phyloP scores from a whole-genome alignment of 768 basidiomycete species.

The Kwoniella dendrophila region DNA sequence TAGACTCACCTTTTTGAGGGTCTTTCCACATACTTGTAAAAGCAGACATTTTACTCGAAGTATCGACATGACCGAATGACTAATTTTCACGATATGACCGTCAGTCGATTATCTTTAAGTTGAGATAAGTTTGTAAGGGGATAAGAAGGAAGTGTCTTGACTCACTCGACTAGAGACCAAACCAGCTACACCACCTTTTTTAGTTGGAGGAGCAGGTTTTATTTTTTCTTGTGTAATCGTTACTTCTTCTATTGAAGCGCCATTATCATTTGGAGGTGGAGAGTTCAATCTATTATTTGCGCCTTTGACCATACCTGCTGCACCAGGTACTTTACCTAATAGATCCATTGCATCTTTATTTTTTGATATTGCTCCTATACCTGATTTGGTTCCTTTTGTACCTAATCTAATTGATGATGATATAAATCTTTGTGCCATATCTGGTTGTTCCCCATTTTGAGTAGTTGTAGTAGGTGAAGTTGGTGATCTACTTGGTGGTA shows the following conservation, averaged over 20 bases:
- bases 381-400: conserved; percentile 25
- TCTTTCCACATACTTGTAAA: conserved; percentile 46
- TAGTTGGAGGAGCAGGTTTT: conserved; percentile 28
- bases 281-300: conserved; percentile 31
- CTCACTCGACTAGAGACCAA: conserved; percentile 33
- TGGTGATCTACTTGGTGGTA: conserved; percentile 1
- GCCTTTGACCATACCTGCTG: conserved; percentile 33
- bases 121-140: not conserved
- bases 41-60: conserved; percentile 33
- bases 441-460: conserved; percentile 27
- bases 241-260: conserved; percentile 10
- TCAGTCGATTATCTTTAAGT: not conserved
- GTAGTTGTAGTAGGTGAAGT: not conserved
- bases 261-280: conserved; percentile 3
- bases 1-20: conserved; percentile 34
- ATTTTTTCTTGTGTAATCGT: not conserved
- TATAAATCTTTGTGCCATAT: conserved; percentile 38
- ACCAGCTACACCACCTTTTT: conserved; percentile 35
- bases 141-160: not conserved
- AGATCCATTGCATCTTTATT: conserved; percentile 40
- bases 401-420: conserved; percentile 33
- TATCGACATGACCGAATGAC: conserved; percentile 42
- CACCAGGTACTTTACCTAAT: conserved; percentile 38
- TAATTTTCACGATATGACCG: conserved; percentile 3
- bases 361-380: conserved; percentile 33